A percentile compares a stretch with the other conserved stretches of the same genome.
Conservation (phyloP, 345 rosid species). For the Aurinia saxatilis region DNA sequence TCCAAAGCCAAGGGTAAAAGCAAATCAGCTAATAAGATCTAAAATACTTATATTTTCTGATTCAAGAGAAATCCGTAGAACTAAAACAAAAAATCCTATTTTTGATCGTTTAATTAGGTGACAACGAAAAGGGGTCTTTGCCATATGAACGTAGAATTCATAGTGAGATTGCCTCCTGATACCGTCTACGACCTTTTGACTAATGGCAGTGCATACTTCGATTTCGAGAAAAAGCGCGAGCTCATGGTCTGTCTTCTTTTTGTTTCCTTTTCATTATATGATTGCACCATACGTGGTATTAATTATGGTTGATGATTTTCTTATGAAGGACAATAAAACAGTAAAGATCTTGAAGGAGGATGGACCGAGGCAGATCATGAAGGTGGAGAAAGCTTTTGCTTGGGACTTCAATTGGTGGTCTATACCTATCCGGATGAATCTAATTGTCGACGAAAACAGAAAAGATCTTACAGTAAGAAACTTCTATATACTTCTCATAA, state of each 20-base stretch:
- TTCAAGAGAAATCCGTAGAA: not conserved
- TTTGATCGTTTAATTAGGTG: slow-evolving; percentile 8
- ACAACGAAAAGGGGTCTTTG: not conserved
- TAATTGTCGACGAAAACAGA: not conserved
- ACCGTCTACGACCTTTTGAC: slow-evolving; percentile 2
- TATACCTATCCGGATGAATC: not conserved
- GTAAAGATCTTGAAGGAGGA: not conserved
- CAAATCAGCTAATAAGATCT: not conserved
- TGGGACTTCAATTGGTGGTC: slow-evolving; percentile 6
- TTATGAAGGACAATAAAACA: not conserved
- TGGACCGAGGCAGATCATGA: not conserved
- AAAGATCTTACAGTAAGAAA: not conserved
- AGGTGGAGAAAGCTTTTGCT: not conserved
- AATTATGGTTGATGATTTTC: not conserved
- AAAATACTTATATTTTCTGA: no score
- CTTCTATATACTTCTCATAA: not conserved
- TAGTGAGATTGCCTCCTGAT: slow-evolving; percentile 3
- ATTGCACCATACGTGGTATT: not conserved
- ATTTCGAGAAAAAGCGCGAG: not conserved
- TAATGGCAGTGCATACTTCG: not conserved
- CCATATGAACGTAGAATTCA: not conserved
- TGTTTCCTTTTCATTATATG: not conserved
- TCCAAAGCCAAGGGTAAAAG: slow-evolving; percentile 51
- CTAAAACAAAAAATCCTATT: not conserved
- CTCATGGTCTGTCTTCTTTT: not conserved